Evolutionary conservation across 2,329 filamentous ascomycete species (phyloP).

Genomic region (Aureobasidium sp.): DNA sequence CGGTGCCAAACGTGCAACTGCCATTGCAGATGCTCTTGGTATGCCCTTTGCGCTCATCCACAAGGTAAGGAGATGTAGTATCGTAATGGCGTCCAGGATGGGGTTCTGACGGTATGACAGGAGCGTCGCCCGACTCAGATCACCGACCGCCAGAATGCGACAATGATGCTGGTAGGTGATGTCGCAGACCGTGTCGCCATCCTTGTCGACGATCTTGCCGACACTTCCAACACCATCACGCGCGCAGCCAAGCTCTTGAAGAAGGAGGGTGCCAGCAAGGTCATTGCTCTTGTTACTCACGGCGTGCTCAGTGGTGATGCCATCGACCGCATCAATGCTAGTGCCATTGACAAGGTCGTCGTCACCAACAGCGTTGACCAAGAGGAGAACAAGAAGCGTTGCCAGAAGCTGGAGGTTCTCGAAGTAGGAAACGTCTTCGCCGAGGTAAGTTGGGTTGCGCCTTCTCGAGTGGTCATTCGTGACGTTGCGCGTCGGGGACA

Average conservation of each 20-base stretch:
- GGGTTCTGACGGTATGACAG: slow-evolving; percentile 37
- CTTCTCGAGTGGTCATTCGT: neutral
- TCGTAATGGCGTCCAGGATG: neutral
- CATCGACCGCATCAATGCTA: slow-evolving; percentile 88
- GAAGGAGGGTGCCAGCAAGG: slow-evolving; percentile 79
- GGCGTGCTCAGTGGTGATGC: slow-evolving; percentile 93
- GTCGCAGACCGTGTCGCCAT: slow-evolving; percentile 77
- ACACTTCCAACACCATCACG: slow-evolving; percentile 96
- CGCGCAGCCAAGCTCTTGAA: slow-evolving; percentile 94
- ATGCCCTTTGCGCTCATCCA: slow-evolving; percentile 97
- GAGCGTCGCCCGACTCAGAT: slow-evolving; percentile 85
- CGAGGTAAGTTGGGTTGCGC: slow-evolving; percentile 51
- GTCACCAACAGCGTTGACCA: slow-evolving; percentile 96
- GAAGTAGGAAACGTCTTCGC: slow-evolving; percentile 86
- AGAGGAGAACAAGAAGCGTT: slow-evolving; percentile 66
- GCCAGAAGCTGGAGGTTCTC: slow-evolving; percentile 84
- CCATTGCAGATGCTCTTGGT: slow-evolving; percentile 85
- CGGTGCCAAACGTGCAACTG: slow-evolving; percentile 90
- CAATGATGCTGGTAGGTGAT: slow-evolving; percentile 92
- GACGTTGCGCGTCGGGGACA: slow-evolving; percentile 15
- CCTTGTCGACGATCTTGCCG: slow-evolving; percentile 86
- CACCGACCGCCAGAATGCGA: slow-evolving; percentile 69
- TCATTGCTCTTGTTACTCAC: slow-evolving; percentile 90
- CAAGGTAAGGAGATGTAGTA: slow-evolving; percentile 57
- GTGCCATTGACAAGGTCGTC: slow-evolving; percentile 83